Percentiles rank a stretch among this genome's conserved stretches.
These are phyloP conservation scores for Ustanciosporium gigantosporum DNA, from an alignment of 1,284 basidiomycete species.

Conservation along the genomic window DNA sequence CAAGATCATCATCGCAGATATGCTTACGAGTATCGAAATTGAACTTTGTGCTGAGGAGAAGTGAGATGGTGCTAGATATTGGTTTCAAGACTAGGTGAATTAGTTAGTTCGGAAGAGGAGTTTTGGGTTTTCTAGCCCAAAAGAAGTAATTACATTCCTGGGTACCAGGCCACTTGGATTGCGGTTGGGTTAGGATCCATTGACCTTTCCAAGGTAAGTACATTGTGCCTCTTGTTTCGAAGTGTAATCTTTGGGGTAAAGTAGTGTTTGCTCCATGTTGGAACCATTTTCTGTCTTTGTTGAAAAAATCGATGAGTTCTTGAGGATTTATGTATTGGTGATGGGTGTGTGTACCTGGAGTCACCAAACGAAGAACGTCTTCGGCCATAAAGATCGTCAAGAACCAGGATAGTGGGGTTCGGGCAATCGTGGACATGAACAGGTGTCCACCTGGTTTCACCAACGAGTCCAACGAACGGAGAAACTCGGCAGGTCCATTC, in stretches of 20 bases:
- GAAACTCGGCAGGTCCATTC: slow-evolving; percentile 81
- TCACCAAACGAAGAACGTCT: slow-evolving; percentile 75
- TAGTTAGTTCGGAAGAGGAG: too few species aligned
- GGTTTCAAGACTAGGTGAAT: too few species aligned
- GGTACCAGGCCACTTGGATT: slow-evolving; percentile 18
- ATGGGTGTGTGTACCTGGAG: slow-evolving; percentile 88
- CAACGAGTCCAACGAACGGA: slow-evolving; percentile 46
- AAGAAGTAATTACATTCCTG: slow-evolving; percentile 59
- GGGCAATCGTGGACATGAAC: slow-evolving; percentile 92
- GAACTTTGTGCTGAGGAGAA: too few species aligned
- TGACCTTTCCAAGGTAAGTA: slow-evolving; percentile 48
- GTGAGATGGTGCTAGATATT: too few species aligned
- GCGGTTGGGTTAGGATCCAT: slow-evolving; percentile 37
- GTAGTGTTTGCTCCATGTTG: background rate
- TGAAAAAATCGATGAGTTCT: slow-evolving; percentile 85
- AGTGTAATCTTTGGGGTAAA: slow-evolving; percentile 43
- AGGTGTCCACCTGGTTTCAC: slow-evolving; percentile 85
- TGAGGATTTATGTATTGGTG: slow-evolving; percentile 85
- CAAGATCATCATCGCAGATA: too few species aligned
- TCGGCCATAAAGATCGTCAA: slow-evolving; percentile 91
- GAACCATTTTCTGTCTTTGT: slow-evolving; percentile 65
- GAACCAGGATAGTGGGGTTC: slow-evolving; percentile 85
- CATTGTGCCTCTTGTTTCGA: slow-evolving; percentile 50
- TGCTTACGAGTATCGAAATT: too few species aligned
- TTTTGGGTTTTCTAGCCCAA: slow-evolving; percentile 51